Conservation (phyloP, 441 rosid genomes). For the Brassica balearica region DNA sequence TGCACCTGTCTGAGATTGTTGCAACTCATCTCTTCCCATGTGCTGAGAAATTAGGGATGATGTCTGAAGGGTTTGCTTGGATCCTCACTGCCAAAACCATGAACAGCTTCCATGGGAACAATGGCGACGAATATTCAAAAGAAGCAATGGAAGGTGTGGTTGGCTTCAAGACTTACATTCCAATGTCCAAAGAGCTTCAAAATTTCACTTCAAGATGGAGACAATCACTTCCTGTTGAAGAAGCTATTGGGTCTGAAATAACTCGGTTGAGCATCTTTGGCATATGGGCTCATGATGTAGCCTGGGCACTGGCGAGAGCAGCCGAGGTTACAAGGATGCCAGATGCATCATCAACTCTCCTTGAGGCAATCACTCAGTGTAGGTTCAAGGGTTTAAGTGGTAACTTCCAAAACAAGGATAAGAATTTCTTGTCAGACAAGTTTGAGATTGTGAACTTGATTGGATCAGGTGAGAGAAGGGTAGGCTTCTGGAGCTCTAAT, state of each 20-base stretch:
- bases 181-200: slow-evolving; percentile 45
- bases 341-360: slow-evolving; percentile 30
- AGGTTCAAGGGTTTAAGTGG: slow-evolving; percentile 49
- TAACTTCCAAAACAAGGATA: slow-evolving; percentile 38
- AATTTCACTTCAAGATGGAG: slow-evolving; percentile 48
- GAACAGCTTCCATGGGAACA: slow-evolving; percentile 28
- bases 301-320: slow-evolving; percentile 50
- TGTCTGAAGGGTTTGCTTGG: slow-evolving; percentile 58
- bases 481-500: slow-evolving; percentile 44
- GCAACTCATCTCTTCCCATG: slow-evolving; percentile 43
- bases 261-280: slow-evolving; percentile 39
- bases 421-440: slow-evolving; percentile 32
- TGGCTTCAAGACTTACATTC: slow-evolving; percentile 49
- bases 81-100: slow-evolving; percentile 48
- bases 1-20: slow-evolving; percentile 45
- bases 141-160: slow-evolving; percentile 58
- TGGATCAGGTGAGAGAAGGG: slow-evolving; percentile 39
- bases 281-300: slow-evolving; percentile 51
- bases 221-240: slow-evolving; percentile 13
- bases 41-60: slow-evolving; percentile 46
- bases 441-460: slow-evolving; percentile 53
- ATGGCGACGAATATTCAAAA: slow-evolving; percentile 23
- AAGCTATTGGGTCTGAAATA: slow-evolving; percentile 11
- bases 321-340: slow-evolving; percentile 37
- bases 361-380: slow-evolving; percentile 34